These are phyloP conservation scores for Excoecaria agallocha DNA, from an alignment of 345 rosid genomes.

Conservation along the genomic window DNA sequence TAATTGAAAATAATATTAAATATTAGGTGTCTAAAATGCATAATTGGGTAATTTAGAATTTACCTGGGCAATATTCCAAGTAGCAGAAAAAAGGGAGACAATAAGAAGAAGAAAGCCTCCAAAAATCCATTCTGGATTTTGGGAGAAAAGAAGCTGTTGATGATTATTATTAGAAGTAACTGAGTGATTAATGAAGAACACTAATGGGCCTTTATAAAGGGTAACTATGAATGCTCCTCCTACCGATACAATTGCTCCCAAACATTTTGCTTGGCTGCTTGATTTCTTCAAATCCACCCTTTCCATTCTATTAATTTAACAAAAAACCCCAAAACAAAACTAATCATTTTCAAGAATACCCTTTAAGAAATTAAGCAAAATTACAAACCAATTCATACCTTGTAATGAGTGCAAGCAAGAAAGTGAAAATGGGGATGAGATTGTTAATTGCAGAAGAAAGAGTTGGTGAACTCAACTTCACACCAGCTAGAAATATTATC, in stretches of 20 bases:
- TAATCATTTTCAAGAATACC: too few relatives aligned
- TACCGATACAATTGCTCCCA: constrained; percentile 39
- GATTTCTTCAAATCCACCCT: constrained; percentile 31
- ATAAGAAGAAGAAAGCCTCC: constrained; percentile 41
- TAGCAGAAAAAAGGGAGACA: constrained; percentile 25
- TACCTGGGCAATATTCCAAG: constrained; percentile 44
- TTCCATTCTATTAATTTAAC: constrained; percentile 33
- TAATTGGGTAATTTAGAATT: neutral
- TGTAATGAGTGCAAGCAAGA: constrained; percentile 35
- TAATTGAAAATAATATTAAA: too few relatives aligned
- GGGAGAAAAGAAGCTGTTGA: constrained; percentile 15
- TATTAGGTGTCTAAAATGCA: too few relatives aligned
- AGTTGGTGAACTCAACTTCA: constrained; percentile 38
- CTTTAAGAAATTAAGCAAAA: too few relatives aligned
- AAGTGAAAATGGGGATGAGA: constrained; percentile 39
- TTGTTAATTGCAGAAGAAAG: constrained; percentile 36
- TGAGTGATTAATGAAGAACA: constrained; percentile 13
- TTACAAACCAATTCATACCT: constrained; percentile 17
- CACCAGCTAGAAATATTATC: constrained; percentile 21
- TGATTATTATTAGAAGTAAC: constrained; percentile 9
- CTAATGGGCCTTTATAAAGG: constrained; percentile 35
- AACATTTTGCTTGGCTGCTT: constrained; percentile 38
- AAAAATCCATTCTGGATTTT: constrained; percentile 40
- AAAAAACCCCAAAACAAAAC: too few relatives aligned
- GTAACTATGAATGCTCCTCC: constrained; percentile 44